phyloP scores from a whole-genome alignment of 176 grass and related monocot genomes.

The Oryza punctata region DNA sequence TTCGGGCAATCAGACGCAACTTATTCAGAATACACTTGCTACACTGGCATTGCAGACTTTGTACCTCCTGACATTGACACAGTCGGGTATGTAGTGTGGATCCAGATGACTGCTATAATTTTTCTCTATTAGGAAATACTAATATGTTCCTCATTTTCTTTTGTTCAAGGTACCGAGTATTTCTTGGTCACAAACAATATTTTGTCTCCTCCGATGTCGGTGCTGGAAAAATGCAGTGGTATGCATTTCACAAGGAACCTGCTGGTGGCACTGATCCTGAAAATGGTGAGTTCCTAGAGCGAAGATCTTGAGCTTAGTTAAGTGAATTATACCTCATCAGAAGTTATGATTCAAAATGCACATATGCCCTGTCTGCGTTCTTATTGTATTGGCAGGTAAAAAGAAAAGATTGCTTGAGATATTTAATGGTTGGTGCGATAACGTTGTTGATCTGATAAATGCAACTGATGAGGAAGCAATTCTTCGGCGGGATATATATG shows the following conservation, averaged over 20 bases:
- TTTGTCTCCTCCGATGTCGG: conserved; percentile 98
- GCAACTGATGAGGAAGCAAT: conserved; percentile 89
- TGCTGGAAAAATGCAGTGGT: conserved; percentile 99
- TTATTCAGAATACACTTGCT: conserved; percentile 97
- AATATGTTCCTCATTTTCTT: conserved; percentile 4
- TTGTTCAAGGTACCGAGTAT: conserved; percentile 78
- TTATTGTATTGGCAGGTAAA: conserved; percentile 61
- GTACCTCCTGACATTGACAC: conserved; percentile 96
- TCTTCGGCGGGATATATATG: conserved; percentile 92
- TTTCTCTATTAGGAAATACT: conserved; percentile 28
- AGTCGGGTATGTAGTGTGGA: conserved; percentile 68
- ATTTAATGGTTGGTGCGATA: conserved; percentile 94
- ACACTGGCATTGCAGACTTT: conserved; percentile 95
- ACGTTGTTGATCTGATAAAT: conserved; percentile 81
- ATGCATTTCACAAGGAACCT: conserved; percentile 93
- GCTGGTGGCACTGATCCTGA: conserved; percentile 83
- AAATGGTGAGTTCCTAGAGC: conserved; percentile 62
- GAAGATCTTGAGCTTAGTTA: conserved; percentile 13
- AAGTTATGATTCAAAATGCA: conserved; percentile 9
- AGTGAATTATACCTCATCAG: conserved; percentile 4
- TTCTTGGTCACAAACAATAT: conserved; percentile 99
- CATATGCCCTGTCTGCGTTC: neutral
- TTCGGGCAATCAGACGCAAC: conserved; percentile 71
- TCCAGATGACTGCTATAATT: conserved; percentile 1
- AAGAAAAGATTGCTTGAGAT: conserved; percentile 73